phyloP scores from a whole-genome alignment of 306 rosid genomes.

The Arachis hypogaea region DNA sequence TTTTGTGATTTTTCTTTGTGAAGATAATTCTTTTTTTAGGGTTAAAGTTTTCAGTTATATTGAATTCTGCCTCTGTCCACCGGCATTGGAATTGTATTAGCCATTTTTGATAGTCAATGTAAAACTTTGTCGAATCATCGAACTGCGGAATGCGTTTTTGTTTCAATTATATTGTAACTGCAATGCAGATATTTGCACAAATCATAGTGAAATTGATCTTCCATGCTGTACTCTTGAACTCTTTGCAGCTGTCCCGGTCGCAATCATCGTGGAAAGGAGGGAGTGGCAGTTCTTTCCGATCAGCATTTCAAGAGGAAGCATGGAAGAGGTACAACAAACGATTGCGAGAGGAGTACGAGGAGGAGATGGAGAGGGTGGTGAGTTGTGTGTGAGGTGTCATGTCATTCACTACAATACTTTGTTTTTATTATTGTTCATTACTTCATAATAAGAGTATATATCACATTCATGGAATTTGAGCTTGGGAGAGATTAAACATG shows the following conservation, averaged over 20 bases:
- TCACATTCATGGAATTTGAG: neutral
- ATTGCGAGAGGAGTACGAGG: slow-evolving; percentile 83
- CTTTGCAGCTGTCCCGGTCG: slow-evolving; percentile 66
- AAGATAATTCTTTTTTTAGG: neutral
- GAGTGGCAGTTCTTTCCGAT: slow-evolving; percentile 58
- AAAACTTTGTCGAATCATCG: too few relatives aligned
- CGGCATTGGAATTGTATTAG: too few relatives aligned
- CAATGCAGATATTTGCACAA: neutral
- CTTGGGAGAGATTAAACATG: slow-evolving; percentile 13
- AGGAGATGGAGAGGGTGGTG: slow-evolving; percentile 96
- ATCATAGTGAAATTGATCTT: slow-evolving; percentile 43
- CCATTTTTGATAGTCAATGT: too few relatives aligned
- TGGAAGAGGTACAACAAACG: slow-evolving; percentile 84
- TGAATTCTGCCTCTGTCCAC: too few relatives aligned
- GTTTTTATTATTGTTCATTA: neutral
- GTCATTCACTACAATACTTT: neutral
- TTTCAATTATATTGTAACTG: neutral
- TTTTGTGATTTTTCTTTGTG: neutral
- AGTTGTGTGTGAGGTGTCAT: slow-evolving; percentile 34
- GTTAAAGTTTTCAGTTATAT: too few relatives aligned
- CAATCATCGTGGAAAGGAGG: slow-evolving; percentile 58
- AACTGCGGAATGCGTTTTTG: neutral
- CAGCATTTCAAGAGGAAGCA: slow-evolving; percentile 84
- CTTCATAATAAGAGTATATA: neutral
- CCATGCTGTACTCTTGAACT: slow-evolving; percentile 39